Evolutionary conservation across 2,329 filamentous ascomycete genomes (phyloP).

Genomic region (Eutypa lata): DNA sequence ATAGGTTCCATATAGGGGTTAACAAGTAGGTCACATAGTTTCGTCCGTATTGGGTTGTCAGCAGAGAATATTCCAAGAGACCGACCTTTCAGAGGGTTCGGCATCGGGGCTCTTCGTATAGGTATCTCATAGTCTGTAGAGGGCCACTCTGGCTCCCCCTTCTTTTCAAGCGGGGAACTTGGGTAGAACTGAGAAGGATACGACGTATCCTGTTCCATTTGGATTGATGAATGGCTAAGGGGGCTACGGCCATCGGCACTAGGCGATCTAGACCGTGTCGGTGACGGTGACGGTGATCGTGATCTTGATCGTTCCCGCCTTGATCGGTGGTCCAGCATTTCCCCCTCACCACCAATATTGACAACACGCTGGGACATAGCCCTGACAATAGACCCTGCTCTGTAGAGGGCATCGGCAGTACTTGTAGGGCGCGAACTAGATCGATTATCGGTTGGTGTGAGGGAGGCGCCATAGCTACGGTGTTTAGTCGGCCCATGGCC

Average conservation of each 20-base stretch:
- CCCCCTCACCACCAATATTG: conserved; percentile 90
- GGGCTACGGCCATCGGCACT: conserved; percentile 50
- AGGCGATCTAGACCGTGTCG: conserved; percentile 55
- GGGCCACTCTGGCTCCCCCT: conserved; percentile 28
- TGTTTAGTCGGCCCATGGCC: conserved; percentile 48
- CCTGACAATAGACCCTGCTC: conserved; percentile 73
- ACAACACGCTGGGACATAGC: conserved; percentile 96
- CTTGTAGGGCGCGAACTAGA: conserved; percentile 59
- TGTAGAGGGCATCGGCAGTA: conserved; percentile 60
- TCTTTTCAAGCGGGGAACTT: conserved; percentile 45
- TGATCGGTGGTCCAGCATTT: conserved; percentile 71
- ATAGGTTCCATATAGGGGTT: conserved; percentile 83
- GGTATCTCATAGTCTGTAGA: conserved; percentile 27
- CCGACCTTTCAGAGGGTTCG: conserved; percentile 83
- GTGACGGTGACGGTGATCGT: conserved; percentile 58
- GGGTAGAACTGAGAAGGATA: conserved; percentile 48
- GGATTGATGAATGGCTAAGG: conserved; percentile 38
- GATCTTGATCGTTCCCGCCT: conserved; percentile 59
- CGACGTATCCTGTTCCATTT: conserved; percentile 45
- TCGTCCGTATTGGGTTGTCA: conserved; percentile 69
- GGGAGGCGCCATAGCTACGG: conserved; percentile 55
- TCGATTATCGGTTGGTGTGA: conserved; percentile 48
- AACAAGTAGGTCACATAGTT: conserved; percentile 79
- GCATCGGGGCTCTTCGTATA: conserved; percentile 36
- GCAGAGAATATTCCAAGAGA: conserved; percentile 82